phyloP scores from a whole-genome alignment of 2,329 filamentous ascomycete genomes.

The Alternaria sp. region DNA sequence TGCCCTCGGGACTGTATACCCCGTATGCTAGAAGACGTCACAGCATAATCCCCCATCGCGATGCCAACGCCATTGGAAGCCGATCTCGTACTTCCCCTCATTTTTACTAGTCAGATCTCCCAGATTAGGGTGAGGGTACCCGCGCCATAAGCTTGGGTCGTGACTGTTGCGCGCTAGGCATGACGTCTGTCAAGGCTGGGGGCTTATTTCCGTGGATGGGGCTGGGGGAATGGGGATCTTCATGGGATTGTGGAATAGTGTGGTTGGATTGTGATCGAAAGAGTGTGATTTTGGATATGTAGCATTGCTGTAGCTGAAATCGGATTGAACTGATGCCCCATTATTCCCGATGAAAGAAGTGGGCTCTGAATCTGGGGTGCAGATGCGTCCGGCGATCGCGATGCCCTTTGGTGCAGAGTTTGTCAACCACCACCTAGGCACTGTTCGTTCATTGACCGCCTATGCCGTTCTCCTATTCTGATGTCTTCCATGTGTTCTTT shows the following conservation, averaged over 20 bases:
- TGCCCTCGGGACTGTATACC: constrained; percentile 3
- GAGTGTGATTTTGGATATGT: not conserved
- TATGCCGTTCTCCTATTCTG: not conserved
- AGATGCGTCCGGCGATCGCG: constrained; percentile 1
- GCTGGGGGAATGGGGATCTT: not conserved
- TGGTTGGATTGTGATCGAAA: accelerated
- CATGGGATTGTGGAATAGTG: not conserved
- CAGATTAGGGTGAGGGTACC: constrained; percentile 8
- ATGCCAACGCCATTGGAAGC: constrained; percentile 10
- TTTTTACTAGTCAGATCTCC: constrained; percentile 1
- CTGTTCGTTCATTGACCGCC: not conserved
- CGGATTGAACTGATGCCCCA: not conserved
- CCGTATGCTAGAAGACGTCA: constrained; percentile 15
- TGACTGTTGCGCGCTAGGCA: constrained; percentile 12
- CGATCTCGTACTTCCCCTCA: constrained; percentile 13
- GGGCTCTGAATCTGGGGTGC: constrained; percentile 25
- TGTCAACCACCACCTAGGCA: not conserved
- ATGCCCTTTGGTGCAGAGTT: not conserved
- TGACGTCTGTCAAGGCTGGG: constrained; percentile 17
- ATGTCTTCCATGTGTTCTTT: accelerated
- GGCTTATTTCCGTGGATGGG: constrained; percentile 6
- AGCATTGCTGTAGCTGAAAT: not conserved
- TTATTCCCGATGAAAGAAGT: constrained; percentile 1
- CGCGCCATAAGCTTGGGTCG: constrained; percentile 10
- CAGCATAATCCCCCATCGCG: not conserved